phyloP scores from a whole-genome alignment of 1,284 basidiomycete species.

The Boletus holoroseus region DNA sequence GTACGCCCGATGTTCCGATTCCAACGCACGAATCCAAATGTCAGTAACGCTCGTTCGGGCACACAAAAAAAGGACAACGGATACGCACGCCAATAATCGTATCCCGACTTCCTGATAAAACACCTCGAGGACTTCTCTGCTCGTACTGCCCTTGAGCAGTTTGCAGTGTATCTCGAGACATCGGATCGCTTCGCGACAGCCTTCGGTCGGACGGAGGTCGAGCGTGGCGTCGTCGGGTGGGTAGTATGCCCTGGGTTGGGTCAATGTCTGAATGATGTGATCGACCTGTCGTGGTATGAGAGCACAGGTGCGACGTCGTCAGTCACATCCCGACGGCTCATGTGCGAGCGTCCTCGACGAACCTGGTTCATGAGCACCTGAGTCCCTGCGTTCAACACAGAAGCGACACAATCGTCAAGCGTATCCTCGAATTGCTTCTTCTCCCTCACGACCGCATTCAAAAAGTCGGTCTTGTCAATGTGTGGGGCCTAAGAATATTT shows the following conservation, averaged over 20 bases:
- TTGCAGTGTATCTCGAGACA: constrained; percentile 88
- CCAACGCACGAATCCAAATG: background rate
- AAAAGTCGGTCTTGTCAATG: constrained; percentile 89
- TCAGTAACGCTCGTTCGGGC: background rate
- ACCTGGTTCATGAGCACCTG: constrained; percentile 96
- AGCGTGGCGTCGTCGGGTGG: constrained; percentile 72
- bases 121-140: constrained; percentile 93
- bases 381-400: constrained; percentile 90
- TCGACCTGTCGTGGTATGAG: constrained; percentile 60
- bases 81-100: constrained; percentile 75
- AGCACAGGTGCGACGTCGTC: background rate
- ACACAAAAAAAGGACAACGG: background rate
- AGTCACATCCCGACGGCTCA: constrained; percentile 6
- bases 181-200: constrained; percentile 80
- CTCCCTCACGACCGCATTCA: constrained; percentile 90
- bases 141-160: constrained; percentile 87
- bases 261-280: constrained; percentile 81
- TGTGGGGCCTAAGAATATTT: constrained; percentile 57
- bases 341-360: background rate
- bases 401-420: constrained; percentile 90
- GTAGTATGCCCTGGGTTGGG: constrained; percentile 85
- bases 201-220: constrained; percentile 80
- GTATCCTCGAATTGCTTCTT: constrained; percentile 94
- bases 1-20: background rate
- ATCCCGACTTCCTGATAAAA: constrained; percentile 97